These are phyloP conservation scores for Dendryphion nanum DNA, from an alignment of 2,329 filamentous ascomycete genomes.

Conservation along the genomic window DNA sequence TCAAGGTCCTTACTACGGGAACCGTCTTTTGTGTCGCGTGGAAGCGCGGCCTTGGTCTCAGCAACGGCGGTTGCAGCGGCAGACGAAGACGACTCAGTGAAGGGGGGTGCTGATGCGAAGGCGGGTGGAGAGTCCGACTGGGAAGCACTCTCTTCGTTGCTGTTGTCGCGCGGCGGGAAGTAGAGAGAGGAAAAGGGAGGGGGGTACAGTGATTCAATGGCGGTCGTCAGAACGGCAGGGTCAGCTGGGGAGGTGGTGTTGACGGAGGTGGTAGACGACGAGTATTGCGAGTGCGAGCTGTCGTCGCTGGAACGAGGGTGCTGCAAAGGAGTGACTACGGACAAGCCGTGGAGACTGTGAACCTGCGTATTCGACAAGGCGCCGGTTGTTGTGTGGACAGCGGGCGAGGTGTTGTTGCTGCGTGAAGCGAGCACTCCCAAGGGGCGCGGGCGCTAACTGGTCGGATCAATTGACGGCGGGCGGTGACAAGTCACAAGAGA, in stretches of 20 bases:
- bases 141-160: conserved; percentile 42
- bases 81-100: conserved; percentile 50
- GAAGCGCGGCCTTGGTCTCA: conserved; percentile 82
- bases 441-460: not conserved
- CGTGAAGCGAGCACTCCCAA: not conserved
- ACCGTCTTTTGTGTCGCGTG: conserved; percentile 74
- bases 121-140: conserved; percentile 45
- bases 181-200: conserved; percentile 66
- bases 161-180: conserved; percentile 52
- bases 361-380: conserved; percentile 46
- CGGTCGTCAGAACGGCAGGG: conserved; percentile 38
- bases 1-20: conserved; percentile 68
- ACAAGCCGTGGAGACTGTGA: conserved; percentile 43
- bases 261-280: too few species aligned
- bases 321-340: conserved; percentile 45
- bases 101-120: conserved; percentile 53
- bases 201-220: conserved; percentile 54
- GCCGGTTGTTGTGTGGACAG: conserved; percentile 32
- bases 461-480: not conserved
- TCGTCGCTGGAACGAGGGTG: conserved; percentile 23
- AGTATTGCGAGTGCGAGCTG: conserved; percentile 24
- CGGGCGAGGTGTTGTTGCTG: conserved; percentile 3
- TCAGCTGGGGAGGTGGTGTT: conserved; percentile 37
- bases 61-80: conserved; percentile 50
- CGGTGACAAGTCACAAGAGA: not conserved